Evolutionary conservation across 1,284 basidiomycete species (phyloP).

Genomic region (Anthracocystis panici-leucophaei): DNA sequence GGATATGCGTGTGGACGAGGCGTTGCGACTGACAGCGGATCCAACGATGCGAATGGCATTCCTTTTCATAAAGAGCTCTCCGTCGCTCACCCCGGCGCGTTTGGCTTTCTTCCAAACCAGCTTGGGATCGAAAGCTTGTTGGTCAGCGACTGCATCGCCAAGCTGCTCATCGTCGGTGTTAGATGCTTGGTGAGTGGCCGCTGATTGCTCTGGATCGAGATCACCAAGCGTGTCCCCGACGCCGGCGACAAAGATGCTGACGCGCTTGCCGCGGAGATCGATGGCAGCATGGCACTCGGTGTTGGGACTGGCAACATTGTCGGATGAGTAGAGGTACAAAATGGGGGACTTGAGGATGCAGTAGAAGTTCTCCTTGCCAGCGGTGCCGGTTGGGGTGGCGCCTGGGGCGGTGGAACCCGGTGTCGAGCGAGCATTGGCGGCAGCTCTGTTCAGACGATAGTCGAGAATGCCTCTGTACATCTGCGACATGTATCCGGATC

Average conservation of each 20-base stretch:
- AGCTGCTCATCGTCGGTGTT: slow-evolving; percentile 22
- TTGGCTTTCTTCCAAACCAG: slow-evolving; percentile 41
- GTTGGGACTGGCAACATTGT: slow-evolving; percentile 50
- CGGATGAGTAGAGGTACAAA: slow-evolving; percentile 67
- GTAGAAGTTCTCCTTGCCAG: slow-evolving; percentile 56
- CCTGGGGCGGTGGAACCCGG: slow-evolving; percentile 8
- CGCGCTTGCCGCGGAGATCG: slow-evolving; percentile 62
- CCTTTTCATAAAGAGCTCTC: slow-evolving; percentile 66
- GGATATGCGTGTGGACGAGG: slow-evolving; percentile 16
- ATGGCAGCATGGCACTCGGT: slow-evolving; percentile 67
- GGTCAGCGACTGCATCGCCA: slow-evolving; percentile 21
- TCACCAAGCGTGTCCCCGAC: slow-evolving; percentile 64
- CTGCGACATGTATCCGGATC: slow-evolving; percentile 58
- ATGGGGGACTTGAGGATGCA: slow-evolving; percentile 66
- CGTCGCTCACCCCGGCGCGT: slow-evolving; percentile 54
- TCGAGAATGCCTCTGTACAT: slow-evolving; percentile 64
- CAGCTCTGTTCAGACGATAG: slow-evolving; percentile 46
- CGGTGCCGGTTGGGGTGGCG: slow-evolving; percentile 27
- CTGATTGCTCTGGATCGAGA: slow-evolving; percentile 30
- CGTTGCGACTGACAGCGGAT: slow-evolving; percentile 15
- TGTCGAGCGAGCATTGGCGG: slow-evolving; percentile 11
- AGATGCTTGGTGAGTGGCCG: slow-evolving; percentile 6
- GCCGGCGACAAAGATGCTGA: slow-evolving; percentile 61
- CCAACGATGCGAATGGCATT: slow-evolving; percentile 66
- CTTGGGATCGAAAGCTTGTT: slow-evolving; percentile 16